These are phyloP conservation scores for Beauveria pseudobassiana DNA, from an alignment of 2,329 filamentous ascomycete genomes.

Conservation along the genomic window DNA sequence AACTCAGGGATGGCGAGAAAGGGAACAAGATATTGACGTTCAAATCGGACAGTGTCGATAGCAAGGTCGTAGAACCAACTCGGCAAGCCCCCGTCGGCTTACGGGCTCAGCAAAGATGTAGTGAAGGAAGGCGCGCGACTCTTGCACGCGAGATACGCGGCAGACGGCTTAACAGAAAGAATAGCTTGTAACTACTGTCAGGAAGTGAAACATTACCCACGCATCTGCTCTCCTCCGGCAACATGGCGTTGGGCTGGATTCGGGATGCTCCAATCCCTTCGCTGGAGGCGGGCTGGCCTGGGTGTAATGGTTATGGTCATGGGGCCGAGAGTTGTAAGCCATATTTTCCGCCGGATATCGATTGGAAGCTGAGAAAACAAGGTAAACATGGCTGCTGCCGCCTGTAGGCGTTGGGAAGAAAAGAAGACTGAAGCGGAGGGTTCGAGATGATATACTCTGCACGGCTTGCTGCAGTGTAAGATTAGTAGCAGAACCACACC, in stretches of 20 bases:
- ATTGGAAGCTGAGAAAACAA: not conserved
- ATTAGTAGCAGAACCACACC: no score
- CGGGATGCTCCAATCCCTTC: not conserved
- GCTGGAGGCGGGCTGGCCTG: not conserved
- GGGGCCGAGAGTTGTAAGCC: conserved; percentile 2
- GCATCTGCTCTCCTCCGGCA: not conserved
- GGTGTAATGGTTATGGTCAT: not conserved
- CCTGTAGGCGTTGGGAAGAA: not conserved
- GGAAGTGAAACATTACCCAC: not conserved
- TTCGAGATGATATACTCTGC: not conserved
- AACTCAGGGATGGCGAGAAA: conserved; percentile 8
- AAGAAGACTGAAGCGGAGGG: not conserved
- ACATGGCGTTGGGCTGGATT: no score
- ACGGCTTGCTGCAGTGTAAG: not conserved
- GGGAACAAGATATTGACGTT: not conserved
- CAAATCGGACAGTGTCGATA: not conserved
- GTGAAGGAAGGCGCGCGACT: conserved; percentile 1
- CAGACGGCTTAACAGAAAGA: conserved; percentile 1
- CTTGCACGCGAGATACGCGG: conserved; percentile 4
- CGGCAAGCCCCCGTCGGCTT: conserved; percentile 1
- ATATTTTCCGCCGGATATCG: conserved; percentile 3
- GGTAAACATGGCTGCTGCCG: not conserved
- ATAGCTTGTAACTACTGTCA: not conserved
- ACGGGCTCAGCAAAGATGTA: conserved; percentile 5
- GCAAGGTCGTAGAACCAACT: conserved; percentile 1